These are phyloP conservation scores for Boletus insuetus DNA, from an alignment of 768 basidiomycete genomes.

Conservation along the genomic window DNA sequence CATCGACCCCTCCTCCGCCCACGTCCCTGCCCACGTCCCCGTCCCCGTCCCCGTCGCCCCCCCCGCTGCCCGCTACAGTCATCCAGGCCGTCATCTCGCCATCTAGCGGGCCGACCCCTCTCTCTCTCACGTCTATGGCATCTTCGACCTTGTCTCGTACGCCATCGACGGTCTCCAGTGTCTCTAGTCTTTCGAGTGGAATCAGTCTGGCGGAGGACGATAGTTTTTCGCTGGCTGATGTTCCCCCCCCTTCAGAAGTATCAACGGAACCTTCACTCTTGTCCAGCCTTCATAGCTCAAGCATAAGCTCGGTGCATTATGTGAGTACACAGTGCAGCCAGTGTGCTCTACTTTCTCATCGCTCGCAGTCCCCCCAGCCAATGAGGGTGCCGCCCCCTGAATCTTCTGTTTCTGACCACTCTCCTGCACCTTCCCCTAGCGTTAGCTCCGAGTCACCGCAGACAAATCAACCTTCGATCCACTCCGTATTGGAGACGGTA, in stretches of 20 bases:
- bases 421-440: constrained; percentile 43
- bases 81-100: constrained; percentile 27
- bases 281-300: constrained; percentile 37
- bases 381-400: constrained; percentile 27
- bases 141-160: constrained; percentile 37
- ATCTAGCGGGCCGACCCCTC: constrained; percentile 31
- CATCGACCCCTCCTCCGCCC: constrained; percentile 3
- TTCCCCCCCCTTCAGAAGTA: constrained; percentile 28
- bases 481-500: constrained; percentile 43
- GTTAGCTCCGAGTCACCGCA: constrained; percentile 51
- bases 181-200: constrained; percentile 45
- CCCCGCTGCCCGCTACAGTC: constrained; percentile 19
- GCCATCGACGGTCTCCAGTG: constrained; percentile 36
- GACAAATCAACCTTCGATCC: constrained; percentile 48
- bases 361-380: constrained; percentile 32
- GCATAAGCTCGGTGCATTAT: constrained; percentile 22
- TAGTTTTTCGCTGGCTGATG: constrained; percentile 16
- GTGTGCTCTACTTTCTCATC: neutral
- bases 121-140: constrained; percentile 30
- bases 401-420: constrained; percentile 28
- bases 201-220: constrained; percentile 35
- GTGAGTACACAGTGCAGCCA: constrained; percentile 32
- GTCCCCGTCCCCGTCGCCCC: neutral
- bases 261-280: constrained; percentile 60
- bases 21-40: neutral